Evolutionary conservation across 2,329 filamentous ascomycete genomes (phyloP).

Genomic region (Exutisphaerella laricina): DNA sequence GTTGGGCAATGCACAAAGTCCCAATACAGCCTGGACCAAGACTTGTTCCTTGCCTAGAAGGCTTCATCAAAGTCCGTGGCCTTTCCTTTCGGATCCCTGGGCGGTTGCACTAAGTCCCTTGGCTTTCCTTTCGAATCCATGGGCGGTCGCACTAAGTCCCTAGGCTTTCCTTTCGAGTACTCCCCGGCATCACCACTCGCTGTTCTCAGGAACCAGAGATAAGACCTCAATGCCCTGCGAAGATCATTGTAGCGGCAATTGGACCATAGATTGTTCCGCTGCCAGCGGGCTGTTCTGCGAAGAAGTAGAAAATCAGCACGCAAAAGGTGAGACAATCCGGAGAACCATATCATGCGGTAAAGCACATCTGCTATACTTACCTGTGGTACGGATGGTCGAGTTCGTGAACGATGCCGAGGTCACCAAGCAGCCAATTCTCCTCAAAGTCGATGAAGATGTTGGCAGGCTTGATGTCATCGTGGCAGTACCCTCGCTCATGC

Average conservation of each 20-base stretch:
- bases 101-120: no score
- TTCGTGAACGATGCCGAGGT: conserved; percentile 34
- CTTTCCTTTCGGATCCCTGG: no score
- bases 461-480: conserved; percentile 36
- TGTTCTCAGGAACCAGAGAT: conserved; percentile 21
- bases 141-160: no score
- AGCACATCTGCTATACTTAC: no score
- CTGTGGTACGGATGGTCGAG: conserved; percentile 26
- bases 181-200: conserved; percentile 4
- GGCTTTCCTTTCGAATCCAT: no score
- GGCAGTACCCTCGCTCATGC: conserved; percentile 32
- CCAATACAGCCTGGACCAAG: conserved; percentile 31
- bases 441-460: conserved; percentile 31
- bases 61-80: conserved; percentile 28
- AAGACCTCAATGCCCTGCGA: conserved; percentile 30
- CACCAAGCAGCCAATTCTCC: conserved; percentile 31
- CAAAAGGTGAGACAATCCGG: no score
- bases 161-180: no score
- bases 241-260: conserved; percentile 29
- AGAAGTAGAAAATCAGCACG: no score
- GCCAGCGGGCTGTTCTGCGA: conserved; percentile 14
- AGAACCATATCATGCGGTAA: no score
- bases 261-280: conserved; percentile 15
- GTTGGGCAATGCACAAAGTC: conserved; percentile 8
- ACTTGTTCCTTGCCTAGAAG: conserved; percentile 20